Evolutionary conservation across 2,329 filamentous ascomycete genomes (phyloP).

Genomic region (Exophiala sp.): DNA sequence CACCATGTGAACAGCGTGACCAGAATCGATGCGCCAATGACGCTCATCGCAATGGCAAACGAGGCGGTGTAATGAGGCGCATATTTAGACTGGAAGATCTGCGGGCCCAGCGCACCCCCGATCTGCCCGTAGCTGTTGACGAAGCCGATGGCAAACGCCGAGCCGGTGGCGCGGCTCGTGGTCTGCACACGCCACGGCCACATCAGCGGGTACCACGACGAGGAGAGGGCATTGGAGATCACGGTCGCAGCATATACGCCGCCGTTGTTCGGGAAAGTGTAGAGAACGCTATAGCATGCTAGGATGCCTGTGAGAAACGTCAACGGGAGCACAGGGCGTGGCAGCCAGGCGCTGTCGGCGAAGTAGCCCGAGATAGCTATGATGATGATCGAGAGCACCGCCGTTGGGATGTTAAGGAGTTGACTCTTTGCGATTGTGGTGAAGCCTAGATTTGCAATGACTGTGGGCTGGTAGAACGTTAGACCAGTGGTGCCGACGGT

Average conservation of each 20-base stretch:
- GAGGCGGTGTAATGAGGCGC: slow-evolving; percentile 44
- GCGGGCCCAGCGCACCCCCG: slow-evolving; percentile 47
- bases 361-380: slow-evolving; percentile 43
- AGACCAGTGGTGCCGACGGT: slow-evolving; percentile 46
- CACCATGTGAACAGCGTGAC: slow-evolving; percentile 46
- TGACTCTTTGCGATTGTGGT: slow-evolving; percentile 46
- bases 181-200: slow-evolving; percentile 54
- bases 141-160: slow-evolving; percentile 50
- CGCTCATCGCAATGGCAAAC: slow-evolving; percentile 45
- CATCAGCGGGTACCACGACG: slow-evolving; percentile 50
- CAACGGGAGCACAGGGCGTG: slow-evolving; percentile 45
- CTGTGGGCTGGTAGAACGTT: slow-evolving; percentile 42
- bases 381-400: slow-evolving; percentile 41
- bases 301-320: slow-evolving; percentile 43
- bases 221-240: slow-evolving; percentile 43
- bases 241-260: slow-evolving; percentile 49
- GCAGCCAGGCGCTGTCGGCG: slow-evolving; percentile 43
- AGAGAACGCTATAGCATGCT: slow-evolving; percentile 46
- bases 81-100: slow-evolving; percentile 46
- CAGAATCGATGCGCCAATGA: slow-evolving; percentile 43
- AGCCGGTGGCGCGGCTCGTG: slow-evolving; percentile 46
- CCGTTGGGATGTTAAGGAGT: slow-evolving; percentile 50
- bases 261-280: slow-evolving; percentile 45
- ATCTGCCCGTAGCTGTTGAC: slow-evolving; percentile 52
- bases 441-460: slow-evolving; percentile 41